phyloP scores from a whole-genome alignment of 345 rosid species.

The Luvunga scandens region DNA sequence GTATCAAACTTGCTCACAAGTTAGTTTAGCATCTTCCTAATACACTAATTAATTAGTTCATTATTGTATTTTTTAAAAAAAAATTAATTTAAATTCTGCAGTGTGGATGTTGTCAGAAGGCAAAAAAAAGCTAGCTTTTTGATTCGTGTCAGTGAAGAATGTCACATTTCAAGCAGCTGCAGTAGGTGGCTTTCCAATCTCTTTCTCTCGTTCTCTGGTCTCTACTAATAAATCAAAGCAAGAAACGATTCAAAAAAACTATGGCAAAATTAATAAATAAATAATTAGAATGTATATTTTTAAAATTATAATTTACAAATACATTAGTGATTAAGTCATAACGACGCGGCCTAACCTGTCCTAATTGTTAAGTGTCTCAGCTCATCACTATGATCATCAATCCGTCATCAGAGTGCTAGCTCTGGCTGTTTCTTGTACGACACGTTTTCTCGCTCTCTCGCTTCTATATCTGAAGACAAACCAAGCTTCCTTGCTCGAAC shows the following conservation, averaged over 20 bases:
- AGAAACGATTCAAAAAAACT: neutral
- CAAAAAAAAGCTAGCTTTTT: neutral
- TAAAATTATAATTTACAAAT: no score
- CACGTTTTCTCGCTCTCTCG: neutral
- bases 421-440: neutral
- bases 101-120: neutral
- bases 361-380: no score
- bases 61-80: no score
- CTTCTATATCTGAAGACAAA: neutral
- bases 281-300: neutral
- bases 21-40: no score
- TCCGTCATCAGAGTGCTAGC: neutral
- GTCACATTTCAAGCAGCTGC: conserved; percentile 19
- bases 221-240: neutral
- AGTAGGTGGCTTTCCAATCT: conserved; percentile 18
- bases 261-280: no score
- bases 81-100: neutral
- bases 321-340: neutral
- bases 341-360: conserved; percentile 23
- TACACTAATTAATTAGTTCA: no score
- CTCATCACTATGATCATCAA: neutral
- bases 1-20: neutral
- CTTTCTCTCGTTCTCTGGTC: no score
- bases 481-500: no score
- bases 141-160: neutral